Evolutionary conservation across 306 rosid genomes (phyloP), one percentile per base, ranked within the genome.

Genomic region (Vachellia pachyceras): DNA sequence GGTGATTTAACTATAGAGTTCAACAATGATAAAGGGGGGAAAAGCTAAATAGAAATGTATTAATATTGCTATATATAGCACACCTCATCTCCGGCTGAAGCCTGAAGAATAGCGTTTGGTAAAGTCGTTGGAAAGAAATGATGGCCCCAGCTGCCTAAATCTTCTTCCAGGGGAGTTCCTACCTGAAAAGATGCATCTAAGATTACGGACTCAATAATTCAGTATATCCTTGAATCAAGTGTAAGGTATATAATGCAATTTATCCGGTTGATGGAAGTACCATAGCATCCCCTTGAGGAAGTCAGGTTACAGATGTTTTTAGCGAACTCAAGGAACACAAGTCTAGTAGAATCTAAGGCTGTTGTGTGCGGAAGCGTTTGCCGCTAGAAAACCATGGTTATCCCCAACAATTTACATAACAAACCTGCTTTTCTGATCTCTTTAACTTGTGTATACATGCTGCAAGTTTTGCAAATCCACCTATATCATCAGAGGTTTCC

Each of bases 71-170:
- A n/a, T 44, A 52, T n/a, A n/a, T n/a, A n/a, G 33, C 87, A 81
- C 81, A 95, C 99, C 97, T 93, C 97, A 87, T 91, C 95, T 11
- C 95, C 99, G 25, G 97, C 95, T 80, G 99, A 91, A 88, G 93
- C 95, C 90, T 90, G 99, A 67, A 95, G 87, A 70, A 93, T 91
- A 75, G 88, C 68, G 87, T 95, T 97, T 3, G 99, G 99, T 20
- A 93, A 97, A 54, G 99, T 82, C 52, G 87, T 65, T 69, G 99
- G 80, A 84, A 40, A 80, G 78, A 89, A 92, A 87, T 95, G 99
- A 86, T 95, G 99, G 65, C 99, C 99, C 99, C 99, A 95, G 67
- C 88, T 88, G 80, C 91, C 88, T 80, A 95, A 86, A 85, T 95
- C 97, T 82, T 95, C 97, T 90, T 95, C 99, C 67, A 93, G 80